phyloP scores from a whole-genome alignment of 169 alveolate species.

The Perkinsus marinus region DNA sequence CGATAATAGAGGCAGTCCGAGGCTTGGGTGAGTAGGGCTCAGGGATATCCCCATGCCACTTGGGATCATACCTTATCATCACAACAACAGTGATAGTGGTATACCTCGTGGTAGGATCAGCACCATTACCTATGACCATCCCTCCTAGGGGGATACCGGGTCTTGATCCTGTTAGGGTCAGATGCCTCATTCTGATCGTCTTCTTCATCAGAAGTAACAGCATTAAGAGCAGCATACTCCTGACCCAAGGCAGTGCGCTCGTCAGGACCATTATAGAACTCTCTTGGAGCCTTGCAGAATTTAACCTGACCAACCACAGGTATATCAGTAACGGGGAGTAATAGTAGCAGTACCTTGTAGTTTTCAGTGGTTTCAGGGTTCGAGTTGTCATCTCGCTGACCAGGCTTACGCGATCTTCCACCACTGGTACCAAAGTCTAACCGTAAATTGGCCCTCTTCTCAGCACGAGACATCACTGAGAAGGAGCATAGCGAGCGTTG shows the following conservation, averaged over 20 bases:
- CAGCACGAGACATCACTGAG: neutral
- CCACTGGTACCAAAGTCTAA: neutral
- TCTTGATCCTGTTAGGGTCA: neutral
- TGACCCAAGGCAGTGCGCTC: neutral
- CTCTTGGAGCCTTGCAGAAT: neutral
- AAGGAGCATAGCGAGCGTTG: too few relatives aligned
- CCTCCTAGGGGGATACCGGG: neutral
- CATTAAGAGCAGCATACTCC: neutral
- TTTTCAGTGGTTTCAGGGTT: neutral
- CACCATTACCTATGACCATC: neutral
- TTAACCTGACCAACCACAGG: neutral
- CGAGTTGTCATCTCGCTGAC: neutral
- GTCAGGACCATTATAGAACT: neutral
- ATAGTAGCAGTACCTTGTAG: neutral
- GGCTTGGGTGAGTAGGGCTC: neutral
- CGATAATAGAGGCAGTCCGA: neutral
- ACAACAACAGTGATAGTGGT: neutral
- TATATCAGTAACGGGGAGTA: neutral
- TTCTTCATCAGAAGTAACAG: neutral
- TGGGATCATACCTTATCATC: neutral
- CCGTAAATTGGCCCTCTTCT: neutral
- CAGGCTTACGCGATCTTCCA: neutral
- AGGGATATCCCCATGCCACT: neutral
- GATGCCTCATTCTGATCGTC: neutral
- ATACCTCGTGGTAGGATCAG: neutral